A percentile compares a stretch with the other conserved stretches of the same genome.
phyloP scores from a whole-genome alignment of 148 eudicot genomes.

The Cornus kousa region DNA sequence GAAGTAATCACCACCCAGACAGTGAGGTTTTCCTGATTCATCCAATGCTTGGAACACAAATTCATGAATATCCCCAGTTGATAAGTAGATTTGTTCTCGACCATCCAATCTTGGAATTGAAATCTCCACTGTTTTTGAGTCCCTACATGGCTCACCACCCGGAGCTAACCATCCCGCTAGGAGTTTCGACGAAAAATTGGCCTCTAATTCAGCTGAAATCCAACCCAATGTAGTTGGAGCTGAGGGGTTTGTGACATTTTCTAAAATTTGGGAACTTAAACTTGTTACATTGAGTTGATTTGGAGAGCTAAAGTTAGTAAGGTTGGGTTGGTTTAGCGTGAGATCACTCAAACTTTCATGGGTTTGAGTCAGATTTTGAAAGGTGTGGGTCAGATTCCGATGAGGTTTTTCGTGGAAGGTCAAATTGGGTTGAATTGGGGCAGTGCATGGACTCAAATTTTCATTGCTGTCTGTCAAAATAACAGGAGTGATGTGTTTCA shows the following conservation, averaged over 20 bases:
- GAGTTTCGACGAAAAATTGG: slow-evolving; percentile 45
- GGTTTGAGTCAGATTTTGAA: slow-evolving; percentile 12
- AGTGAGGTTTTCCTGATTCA: slow-evolving; percentile 52
- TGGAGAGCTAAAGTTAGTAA: background rate
- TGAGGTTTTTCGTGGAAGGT: background rate
- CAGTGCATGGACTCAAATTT: background rate
- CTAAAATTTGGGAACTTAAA: background rate
- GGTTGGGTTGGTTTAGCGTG: background rate
- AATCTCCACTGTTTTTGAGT: slow-evolving; percentile 59
- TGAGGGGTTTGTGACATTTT: background rate
- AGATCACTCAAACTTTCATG: background rate
- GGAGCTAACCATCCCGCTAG: slow-evolving; percentile 54
- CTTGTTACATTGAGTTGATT: background rate
- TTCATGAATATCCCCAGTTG: slow-evolving; percentile 66
- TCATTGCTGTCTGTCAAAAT: background rate
- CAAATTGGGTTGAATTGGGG: background rate
- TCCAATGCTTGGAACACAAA: slow-evolving; percentile 77
- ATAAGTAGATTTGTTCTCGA: slow-evolving; percentile 24
- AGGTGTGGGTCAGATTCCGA: slow-evolving; percentile 13
- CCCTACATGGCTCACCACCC: slow-evolving; percentile 64
- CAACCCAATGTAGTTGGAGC: slow-evolving; percentile 22
- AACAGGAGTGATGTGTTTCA: slow-evolving; percentile 13
- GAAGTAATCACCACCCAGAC: slow-evolving; percentile 86
- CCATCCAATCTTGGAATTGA: slow-evolving; percentile 52
- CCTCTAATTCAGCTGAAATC: slow-evolving; percentile 54